Evolutionary conservation across 1,284 basidiomycete genomes (phyloP), one percentile per base, ranked within the genome.

Genomic region (Exobasidium rhododendri): DNA sequence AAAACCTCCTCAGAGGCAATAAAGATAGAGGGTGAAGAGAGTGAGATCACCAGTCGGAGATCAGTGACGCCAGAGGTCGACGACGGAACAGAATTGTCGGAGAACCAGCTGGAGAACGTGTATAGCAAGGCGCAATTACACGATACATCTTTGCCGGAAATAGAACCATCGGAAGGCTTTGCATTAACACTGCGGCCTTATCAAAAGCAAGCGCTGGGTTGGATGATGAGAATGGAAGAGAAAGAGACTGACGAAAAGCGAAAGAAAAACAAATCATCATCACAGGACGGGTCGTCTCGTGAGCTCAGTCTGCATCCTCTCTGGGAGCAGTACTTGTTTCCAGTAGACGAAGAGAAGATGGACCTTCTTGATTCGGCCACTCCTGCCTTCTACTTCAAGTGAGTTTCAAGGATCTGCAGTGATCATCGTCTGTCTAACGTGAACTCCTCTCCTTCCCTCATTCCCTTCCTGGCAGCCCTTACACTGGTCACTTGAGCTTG

Each of bases 151-250:
- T 85, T 98, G 80, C 85, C 84, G 22, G 89, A 89, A 79, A 91
- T 90, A 84, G 88, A 94, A 31, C 90, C 94, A 3, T 84, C 88
- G 0, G 83, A 86, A 2, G 86, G 87, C 0, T 98, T 98, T 80
- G 83, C 86, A 0, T 84, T 97, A 53, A 87, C 83, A 0, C 81
- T 97, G 29, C 86, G 92, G 50, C 77, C 80, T 1, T 98, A 98
- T 81, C 94, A 97, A 76, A 96, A 93, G 74, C 94, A 98, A 80
- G 94, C 93, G 1, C 83, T 97, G 68, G 91, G 90, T 45, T 98
- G 94, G 94, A 94, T 97, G 93, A 84, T 87, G 67, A 90, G 88
- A 0, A 85, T 94, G 68, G 94, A 97, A 81, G 86, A 59, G 14
- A 61, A 59, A 35, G 51, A 59, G 52, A 57, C 54, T n/a, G 61